Conservation (phyloP, 192 early-diverging fungal genomes). For the Mortierella hygrophila region DNA sequence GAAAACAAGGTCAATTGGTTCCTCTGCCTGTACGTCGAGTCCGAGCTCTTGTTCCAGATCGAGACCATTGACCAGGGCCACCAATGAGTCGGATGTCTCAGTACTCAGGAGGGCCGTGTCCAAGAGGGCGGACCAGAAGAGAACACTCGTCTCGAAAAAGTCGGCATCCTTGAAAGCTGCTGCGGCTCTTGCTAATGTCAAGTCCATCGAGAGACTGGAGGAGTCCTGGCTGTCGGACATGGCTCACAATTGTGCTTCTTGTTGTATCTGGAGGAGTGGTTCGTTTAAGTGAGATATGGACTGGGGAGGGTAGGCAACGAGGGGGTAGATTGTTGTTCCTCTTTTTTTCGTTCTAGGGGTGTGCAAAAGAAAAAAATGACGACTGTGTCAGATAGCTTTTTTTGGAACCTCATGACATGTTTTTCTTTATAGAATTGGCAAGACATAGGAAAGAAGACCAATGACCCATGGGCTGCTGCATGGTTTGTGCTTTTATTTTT, state of each 20-base stretch:
- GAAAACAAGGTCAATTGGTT: conserved; percentile 50
- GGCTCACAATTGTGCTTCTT: background rate
- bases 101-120: conserved; percentile 1
- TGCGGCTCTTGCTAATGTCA: conserved; percentile 42
- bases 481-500: background rate
- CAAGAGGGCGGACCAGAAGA: conserved; percentile 48
- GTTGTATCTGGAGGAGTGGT: background rate
- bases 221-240: background rate
- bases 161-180: conserved; percentile 54
- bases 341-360: background rate
- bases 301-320: background rate
- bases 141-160: conserved; percentile 44
- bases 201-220: conserved; percentile 17
- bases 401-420: background rate
- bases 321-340: conserved; percentile 5
- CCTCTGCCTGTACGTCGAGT: conserved; percentile 44
- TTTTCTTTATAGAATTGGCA: background rate
- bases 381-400: background rate
- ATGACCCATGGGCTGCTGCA: background rate
- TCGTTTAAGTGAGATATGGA: background rate
- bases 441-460: background rate
- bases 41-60: conserved; percentile 48
- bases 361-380: background rate
- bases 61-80: conserved; percentile 7
- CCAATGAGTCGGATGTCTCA: conserved; percentile 9